Evolutionary conservation across 1,139 yeast genomes (phyloP).

Genomic region (Suzukiozyma palmioleophila): DNA sequence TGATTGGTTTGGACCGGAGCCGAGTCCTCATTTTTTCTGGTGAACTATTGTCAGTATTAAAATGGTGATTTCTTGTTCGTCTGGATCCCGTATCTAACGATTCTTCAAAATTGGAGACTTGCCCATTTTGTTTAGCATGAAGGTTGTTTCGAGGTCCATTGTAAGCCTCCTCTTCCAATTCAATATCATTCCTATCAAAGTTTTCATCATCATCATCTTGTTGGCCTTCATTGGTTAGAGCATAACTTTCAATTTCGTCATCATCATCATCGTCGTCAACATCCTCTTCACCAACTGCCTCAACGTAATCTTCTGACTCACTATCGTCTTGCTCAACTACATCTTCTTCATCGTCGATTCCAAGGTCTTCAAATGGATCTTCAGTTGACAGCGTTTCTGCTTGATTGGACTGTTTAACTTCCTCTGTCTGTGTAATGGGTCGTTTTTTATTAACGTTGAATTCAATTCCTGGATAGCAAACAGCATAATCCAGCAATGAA

Average conservation of each 20-base stretch:
- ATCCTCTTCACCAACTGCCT: constrained; percentile 9
- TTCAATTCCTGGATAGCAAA: constrained; percentile 30
- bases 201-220: constrained; percentile 10
- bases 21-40: neutral
- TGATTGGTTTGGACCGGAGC: neutral
- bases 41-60: no score
- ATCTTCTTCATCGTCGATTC: constrained; percentile 9
- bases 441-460: constrained; percentile 9
- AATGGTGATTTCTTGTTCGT: no score
- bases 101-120: no score
- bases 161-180: constrained; percentile 5
- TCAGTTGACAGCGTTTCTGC: constrained; percentile 2
- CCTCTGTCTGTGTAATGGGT: constrained; percentile 7
- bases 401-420: constrained; percentile 1
- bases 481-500: constrained; percentile 18
- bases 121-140: no score
- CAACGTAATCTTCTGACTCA: constrained; percentile 9
- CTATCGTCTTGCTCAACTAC: constrained; percentile 9
- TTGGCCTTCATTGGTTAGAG: constrained; percentile 11
- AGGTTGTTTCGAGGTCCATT: neutral
- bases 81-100: no score
- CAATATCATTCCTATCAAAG: constrained; percentile 4
- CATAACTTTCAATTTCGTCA: constrained; percentile 10
- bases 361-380: constrained; percentile 6
- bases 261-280: constrained; percentile 6